These are phyloP conservation scores for Hypericum androsaemum DNA, from an alignment of 345 rosid species.

Conservation along the genomic window DNA sequence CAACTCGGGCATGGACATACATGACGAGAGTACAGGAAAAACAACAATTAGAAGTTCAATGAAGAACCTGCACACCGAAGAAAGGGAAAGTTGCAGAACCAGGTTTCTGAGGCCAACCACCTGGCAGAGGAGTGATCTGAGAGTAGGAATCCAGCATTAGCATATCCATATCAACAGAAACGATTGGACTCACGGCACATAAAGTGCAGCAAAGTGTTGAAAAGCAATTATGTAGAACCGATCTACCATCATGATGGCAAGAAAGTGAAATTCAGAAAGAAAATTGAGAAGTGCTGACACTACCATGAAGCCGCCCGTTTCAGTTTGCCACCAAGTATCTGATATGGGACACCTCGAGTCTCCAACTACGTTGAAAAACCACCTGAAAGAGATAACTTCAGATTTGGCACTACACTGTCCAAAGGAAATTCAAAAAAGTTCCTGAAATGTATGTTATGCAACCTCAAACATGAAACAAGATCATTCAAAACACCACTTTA, in stretches of 20 bases:
- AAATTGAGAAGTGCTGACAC: background rate
- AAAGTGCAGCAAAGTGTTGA: no score
- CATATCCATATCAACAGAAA: background rate
- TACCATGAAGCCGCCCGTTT: conserved; percentile 98
- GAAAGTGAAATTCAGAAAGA: background rate
- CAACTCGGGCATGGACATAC: background rate
- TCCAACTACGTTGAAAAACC: conserved; percentile 91
- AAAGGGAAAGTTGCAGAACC: conserved; percentile 99
- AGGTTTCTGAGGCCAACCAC: conserved; percentile 99
- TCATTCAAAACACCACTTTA: no score
- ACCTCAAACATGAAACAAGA: no score
- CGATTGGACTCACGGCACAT: no score
- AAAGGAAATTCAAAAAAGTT: no score
- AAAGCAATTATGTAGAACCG: no score
- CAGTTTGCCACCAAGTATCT: conserved; percentile 99
- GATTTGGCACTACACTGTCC: no score
- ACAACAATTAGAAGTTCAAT: conserved; percentile 3
- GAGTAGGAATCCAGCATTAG: conserved; percentile 11
- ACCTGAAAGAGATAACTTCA: conserved; percentile 35
- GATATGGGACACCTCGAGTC: conserved; percentile 89
- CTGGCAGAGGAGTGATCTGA: conserved; percentile 95
- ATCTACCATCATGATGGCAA: background rate
- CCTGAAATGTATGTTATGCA: no score
- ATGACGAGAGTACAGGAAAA: background rate
- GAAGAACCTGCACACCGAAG: conserved; percentile 91